These are phyloP conservation scores for Ascochyta lentis DNA, from an alignment of 2,329 filamentous ascomycete species.

Conservation along the genomic window DNA sequence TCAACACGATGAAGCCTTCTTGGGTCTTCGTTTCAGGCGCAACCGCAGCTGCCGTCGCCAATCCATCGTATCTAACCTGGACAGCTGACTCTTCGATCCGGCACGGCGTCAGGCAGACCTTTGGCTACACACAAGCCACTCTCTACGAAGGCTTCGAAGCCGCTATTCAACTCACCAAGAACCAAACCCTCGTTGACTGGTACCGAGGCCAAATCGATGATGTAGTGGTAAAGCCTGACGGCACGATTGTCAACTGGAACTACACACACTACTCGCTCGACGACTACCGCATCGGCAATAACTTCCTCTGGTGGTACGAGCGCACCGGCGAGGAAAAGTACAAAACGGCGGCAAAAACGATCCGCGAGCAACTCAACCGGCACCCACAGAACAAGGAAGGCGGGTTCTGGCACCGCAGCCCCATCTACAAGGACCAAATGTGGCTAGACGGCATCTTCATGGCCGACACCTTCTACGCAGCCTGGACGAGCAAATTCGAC, in stretches of 20 bases:
- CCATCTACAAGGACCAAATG: slow-evolving; percentile 58
- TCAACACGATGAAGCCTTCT: slow-evolving; percentile 2
- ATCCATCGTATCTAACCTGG: slow-evolving; percentile 4
- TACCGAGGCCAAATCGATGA: slow-evolving; percentile 54
- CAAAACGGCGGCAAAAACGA: slow-evolving; percentile 52
- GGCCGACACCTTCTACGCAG: slow-evolving; percentile 37
- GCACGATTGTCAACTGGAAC: slow-evolving; percentile 55
- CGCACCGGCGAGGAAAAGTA: slow-evolving; percentile 50
- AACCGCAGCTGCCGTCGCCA: slow-evolving; percentile 9
- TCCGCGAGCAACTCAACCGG: slow-evolving; percentile 53
- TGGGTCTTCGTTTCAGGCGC: slow-evolving; percentile 2
- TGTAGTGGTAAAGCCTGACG: slow-evolving; percentile 49
- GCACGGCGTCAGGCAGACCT: slow-evolving; percentile 4
- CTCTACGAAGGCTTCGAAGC: slow-evolving; percentile 54
- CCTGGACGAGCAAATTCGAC: slow-evolving; percentile 40
- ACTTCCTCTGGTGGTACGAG: slow-evolving; percentile 53
- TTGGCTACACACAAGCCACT: slow-evolving; percentile 12
- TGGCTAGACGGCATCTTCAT: slow-evolving; percentile 60
- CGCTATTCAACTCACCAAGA: slow-evolving; percentile 51
- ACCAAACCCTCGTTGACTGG: slow-evolving; percentile 53
- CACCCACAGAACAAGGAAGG: slow-evolving; percentile 57
- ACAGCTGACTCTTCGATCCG: slow-evolving; percentile 9
- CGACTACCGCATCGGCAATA: slow-evolving; percentile 60
- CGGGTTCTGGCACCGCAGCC: slow-evolving; percentile 59
- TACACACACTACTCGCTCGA: slow-evolving; percentile 52